phyloP scores from a whole-genome alignment of 2,329 filamentous ascomycete genomes.

The Cylindrodendrum hubeiense region DNA sequence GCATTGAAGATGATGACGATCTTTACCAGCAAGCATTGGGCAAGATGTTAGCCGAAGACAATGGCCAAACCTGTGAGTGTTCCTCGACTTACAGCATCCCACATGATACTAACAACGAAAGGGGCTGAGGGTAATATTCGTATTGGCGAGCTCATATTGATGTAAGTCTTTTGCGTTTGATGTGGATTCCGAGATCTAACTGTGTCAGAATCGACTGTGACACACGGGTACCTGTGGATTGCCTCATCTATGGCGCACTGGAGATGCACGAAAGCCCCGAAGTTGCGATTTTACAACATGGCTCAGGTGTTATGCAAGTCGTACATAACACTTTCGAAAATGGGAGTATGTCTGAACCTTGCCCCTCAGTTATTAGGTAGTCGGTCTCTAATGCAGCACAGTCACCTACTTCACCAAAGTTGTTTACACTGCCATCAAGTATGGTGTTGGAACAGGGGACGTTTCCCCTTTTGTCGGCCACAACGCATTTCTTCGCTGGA shows the following conservation, averaged over 20 bases:
- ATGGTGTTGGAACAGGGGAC: conserved; percentile 78
- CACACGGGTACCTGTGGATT: conserved; percentile 73
- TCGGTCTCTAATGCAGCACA: neutral
- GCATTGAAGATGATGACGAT: conserved; percentile 55
- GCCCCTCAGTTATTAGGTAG: too few relatives aligned
- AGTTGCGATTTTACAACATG: conserved; percentile 79
- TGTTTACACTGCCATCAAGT: conserved; percentile 80
- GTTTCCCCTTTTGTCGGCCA: conserved; percentile 83
- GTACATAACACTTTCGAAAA: conserved; percentile 80
- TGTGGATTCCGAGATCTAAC: too few relatives aligned
- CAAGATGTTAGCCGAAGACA: conserved; percentile 62
- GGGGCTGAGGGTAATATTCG: conserved; percentile 69
- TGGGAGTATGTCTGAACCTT: conserved; percentile 47
- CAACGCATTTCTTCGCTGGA: conserved; percentile 81
- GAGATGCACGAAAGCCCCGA: conserved; percentile 79
- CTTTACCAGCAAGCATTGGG: conserved; percentile 60
- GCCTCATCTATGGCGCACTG: conserved; percentile 75
- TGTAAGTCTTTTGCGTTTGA: too few relatives aligned
- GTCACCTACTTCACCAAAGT: conserved; percentile 84
- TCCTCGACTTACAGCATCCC: neutral
- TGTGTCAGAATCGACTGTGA: conserved; percentile 71
- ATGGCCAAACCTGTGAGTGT: conserved; percentile 57
- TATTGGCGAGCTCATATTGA: conserved; percentile 69
- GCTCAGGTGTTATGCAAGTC: conserved; percentile 83
- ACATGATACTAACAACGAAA: neutral